Evolutionary conservation across 495 filamentous ascomycete genomes (phyloP), one percentile per base, ranked within the genome.

Genomic region (Aspergillus bridgeri): DNA sequence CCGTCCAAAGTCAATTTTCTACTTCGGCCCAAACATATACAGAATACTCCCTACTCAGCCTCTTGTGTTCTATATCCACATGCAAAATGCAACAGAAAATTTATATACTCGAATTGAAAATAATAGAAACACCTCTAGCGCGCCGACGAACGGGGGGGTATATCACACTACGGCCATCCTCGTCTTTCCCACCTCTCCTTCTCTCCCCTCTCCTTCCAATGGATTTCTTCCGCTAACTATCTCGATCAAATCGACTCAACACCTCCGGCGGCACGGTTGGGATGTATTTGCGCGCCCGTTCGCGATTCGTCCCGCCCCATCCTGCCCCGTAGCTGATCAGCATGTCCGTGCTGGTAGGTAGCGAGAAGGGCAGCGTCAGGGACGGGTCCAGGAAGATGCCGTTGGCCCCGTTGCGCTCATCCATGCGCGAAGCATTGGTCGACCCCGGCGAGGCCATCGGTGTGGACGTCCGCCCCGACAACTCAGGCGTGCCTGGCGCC

Each of bases 341-440:
- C 94, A 99, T 98, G 69, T 98, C 94, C 17, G 93, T 96, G 57
- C 92, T 95, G 5, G 94, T 96, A 1, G 94, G 94, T 20, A 99
- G 78, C 29, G 87, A 87, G 69, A 99, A 99, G 1, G 95, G 95
- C 23, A 99, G 82, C 83, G 96, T 96, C 42, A 96, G 77, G 11
- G 92, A 87, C 18, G 93, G 90, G 66, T 98, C 92, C 23, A 98
- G 74, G 42, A 97, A 83, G 24, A 97, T 63, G 5, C 60, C 66
- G 47, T 69, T 71, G 11, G 92, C 57, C 6, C 66, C 63, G n/a
- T 69, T 67, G n/a, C 71, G 71, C 33, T 74, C 75, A 11, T 76
- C 73, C 27, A 62, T 54, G 25, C 55, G 56, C 15, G 72, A 65
- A 23, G 61, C 54, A 21, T 57, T 56, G n/a, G 59, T 60, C 11